Conservation (phyloP, 768 basidiomycete species). For the Phanerochaete sordida region DNA sequence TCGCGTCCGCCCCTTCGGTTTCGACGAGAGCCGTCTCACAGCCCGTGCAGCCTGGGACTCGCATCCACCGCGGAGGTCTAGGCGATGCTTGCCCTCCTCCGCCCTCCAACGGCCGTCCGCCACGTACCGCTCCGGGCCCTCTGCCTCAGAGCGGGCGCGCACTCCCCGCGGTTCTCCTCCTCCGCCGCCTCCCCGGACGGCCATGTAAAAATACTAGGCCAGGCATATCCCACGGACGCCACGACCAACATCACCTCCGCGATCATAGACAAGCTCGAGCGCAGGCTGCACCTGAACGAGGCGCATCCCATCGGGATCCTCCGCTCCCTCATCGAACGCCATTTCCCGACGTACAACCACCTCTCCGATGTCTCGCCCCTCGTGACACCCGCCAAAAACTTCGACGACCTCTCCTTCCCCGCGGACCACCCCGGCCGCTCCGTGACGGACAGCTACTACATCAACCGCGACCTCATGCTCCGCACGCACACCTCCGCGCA, state of each 20-base stretch:
- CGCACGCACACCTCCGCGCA: constrained; percentile 99
- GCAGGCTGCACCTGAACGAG: constrained; percentile 70
- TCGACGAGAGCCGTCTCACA: not conserved
- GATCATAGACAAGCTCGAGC: constrained; percentile 77
- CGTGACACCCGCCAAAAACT: constrained; percentile 89
- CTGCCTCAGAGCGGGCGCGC: not conserved
- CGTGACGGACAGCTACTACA: constrained; percentile 91
- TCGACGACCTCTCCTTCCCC: constrained; percentile 95
- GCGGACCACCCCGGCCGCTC: constrained; percentile 90
- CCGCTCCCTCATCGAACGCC: constrained; percentile 76
- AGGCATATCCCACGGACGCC: constrained; percentile 69
- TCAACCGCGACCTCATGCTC: constrained; percentile 87
- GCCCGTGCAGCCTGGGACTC: not conserved
- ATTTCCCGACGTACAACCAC: constrained; percentile 73
- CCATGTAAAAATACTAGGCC: constrained; percentile 52
- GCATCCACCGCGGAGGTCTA: not conserved
- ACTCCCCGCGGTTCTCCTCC: not conserved
- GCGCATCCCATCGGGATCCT: constrained; percentile 87
- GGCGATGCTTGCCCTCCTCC: not conserved
- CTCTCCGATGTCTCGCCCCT: constrained; percentile 80
- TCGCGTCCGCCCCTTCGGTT: not conserved
- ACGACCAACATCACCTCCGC: constrained; percentile 83
- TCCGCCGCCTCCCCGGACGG: not conserved
- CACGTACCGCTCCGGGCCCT: not conserved
- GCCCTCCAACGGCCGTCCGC: not conserved